Evolutionary conservation across 306 rosid genomes (phyloP).

Genomic region (Prunus dulcis): DNA sequence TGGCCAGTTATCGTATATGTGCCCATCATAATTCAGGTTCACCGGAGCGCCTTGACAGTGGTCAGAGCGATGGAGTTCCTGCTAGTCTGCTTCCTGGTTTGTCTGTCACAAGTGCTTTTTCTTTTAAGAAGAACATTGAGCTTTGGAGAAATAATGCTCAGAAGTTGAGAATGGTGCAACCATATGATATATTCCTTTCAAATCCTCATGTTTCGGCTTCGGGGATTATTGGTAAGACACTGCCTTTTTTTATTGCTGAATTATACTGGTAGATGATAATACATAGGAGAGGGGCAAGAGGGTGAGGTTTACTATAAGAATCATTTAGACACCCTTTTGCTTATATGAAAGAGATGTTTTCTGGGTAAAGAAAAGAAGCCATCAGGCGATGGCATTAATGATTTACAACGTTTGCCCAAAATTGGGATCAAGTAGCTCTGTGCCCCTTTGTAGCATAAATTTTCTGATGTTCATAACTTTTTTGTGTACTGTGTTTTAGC

Average conservation of each 20-base stretch:
- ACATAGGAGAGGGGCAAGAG: background rate
- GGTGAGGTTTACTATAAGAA: background rate
- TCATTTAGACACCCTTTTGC: background rate
- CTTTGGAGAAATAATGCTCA: constrained; percentile 71
- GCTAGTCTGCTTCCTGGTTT: constrained; percentile 68
- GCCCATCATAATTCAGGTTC: constrained; percentile 56
- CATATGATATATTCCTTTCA: constrained; percentile 76
- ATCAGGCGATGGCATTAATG: background rate
- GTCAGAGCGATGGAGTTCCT: constrained; percentile 37
- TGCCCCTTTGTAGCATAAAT: background rate
- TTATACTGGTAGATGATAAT: constrained; percentile 1
- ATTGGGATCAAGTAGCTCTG: background rate
- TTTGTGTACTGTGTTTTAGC: background rate
- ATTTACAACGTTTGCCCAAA: background rate
- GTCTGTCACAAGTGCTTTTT: constrained; percentile 60
- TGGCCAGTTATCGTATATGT: constrained; percentile 62
- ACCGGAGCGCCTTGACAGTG: constrained; percentile 47
- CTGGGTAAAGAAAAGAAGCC: background rate
- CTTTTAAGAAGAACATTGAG: constrained; percentile 55
- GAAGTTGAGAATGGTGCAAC: constrained; percentile 66
- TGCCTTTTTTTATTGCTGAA: background rate
- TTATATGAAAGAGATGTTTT: background rate
- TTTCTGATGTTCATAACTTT: background rate
- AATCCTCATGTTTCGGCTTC: constrained; percentile 68
- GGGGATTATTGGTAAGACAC: constrained; percentile 62